These are phyloP conservation scores for Leucocoprinus leucothites DNA, from an alignment of 768 basidiomycete species.

Conservation along the genomic window DNA sequence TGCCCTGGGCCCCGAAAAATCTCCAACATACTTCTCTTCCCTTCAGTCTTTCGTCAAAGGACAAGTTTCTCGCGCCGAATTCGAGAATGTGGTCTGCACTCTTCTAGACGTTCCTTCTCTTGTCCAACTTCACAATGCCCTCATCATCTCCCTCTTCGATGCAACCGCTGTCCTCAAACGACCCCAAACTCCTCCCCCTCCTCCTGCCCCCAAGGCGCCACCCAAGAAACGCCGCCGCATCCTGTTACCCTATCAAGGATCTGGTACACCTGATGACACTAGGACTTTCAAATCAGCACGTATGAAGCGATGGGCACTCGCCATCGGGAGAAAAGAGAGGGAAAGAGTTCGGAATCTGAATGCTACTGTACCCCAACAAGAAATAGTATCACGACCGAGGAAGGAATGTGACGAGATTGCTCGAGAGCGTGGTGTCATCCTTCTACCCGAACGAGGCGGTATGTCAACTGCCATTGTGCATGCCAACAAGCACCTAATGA, in stretches of 20 bases:
- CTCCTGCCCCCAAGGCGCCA: conserved; percentile 56
- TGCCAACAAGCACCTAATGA: not conserved
- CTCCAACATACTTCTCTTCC: conserved; percentile 56
- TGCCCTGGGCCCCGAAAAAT: conserved; percentile 54
- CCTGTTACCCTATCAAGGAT: conserved; percentile 71
- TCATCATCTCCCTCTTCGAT: conserved; percentile 82
- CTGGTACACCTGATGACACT: conserved; percentile 47
- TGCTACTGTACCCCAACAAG: conserved; percentile 34
- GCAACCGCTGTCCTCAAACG: conserved; percentile 67
- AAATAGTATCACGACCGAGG: conserved; percentile 42
- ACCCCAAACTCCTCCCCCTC: conserved; percentile 62
- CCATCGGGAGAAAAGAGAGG: conserved; percentile 70
- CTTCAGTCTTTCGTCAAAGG: conserved; percentile 70
- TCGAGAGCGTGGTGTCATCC: conserved; percentile 62
- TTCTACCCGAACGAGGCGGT: conserved; percentile 69
- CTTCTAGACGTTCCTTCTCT: conserved; percentile 7
- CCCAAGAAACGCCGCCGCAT: conserved; percentile 69
- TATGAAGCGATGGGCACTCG: conserved; percentile 72
- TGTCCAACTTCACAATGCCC: conserved; percentile 82
- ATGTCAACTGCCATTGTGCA: conserved; percentile 15
- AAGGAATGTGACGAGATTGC: conserved; percentile 64
- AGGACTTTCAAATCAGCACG: conserved; percentile 57
- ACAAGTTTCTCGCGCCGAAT: conserved; percentile 67
- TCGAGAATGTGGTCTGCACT: conserved; percentile 47
- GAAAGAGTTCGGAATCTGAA: conserved; percentile 61